Evolutionary conservation across 306 rosid genomes (phyloP), one percentile per base, ranked within the genome.

Genomic region (Purshia tridentata): DNA sequence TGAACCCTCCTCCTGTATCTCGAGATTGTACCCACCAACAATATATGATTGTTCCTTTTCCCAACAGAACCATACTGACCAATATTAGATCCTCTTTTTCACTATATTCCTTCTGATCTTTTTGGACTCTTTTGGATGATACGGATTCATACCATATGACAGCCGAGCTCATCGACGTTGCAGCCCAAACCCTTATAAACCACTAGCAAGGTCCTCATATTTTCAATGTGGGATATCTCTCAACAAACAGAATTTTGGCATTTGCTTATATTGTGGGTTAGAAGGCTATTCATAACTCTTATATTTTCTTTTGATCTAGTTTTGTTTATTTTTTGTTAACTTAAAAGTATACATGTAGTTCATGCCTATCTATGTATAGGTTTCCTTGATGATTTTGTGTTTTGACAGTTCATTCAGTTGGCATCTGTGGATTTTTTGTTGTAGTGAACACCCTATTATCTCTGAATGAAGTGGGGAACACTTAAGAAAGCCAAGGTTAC

Each of bases 11-110:
- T 48, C 8, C 12, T 48, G 72, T 65, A 49, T 71, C 73, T 22
- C 35, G 61, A 54, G 52, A 37, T 18, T 59, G n/a, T 60, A 67
- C 54, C 58, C 14, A 20, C 67, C 54, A 46, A 50, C 49, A 69
- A 29, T n/a, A n/a, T n/a, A n/a, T 39, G 6, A 64, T 61, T 45
- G 48, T 62, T 64, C 65, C 41, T 74, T 22, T 69, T 70, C 19
- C 70, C 69, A 53, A 52, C 54, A 46, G 49, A 9, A 40, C 57
- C 41, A 67, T 77, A 62, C 79, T 77, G 70, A 64, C 85, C 63
- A 54, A 67, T 41, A 57, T 19, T 69, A 63, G 59, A 69, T 64
- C 55, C 62, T 35, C 47, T 16, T 46, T 65, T 39, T 66, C 29
- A 23, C 2, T 55, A 9, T 55, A 54, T 39, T 23, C 23, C 49